Evolutionary conservation across 164 flowering plant species (phyloP), one percentile per base, ranked within the genome.

Genomic region (Chloranthus sessilifolius): DNA sequence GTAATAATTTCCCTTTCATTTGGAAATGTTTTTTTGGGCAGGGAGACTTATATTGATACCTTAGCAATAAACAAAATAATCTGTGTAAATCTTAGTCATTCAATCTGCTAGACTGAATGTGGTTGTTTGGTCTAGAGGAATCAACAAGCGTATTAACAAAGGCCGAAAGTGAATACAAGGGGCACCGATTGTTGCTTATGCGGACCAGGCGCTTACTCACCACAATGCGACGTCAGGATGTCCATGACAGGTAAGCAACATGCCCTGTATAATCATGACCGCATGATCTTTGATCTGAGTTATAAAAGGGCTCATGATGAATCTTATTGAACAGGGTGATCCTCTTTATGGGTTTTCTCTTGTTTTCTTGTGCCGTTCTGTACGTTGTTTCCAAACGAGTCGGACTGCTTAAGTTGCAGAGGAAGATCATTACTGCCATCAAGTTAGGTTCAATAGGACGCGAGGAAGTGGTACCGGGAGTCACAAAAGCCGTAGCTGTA

Each of bases 131-230:
- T 60, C 47, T 61, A 91, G 96, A 87, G 60, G 94, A 83, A 37
- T 91, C 96, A 16, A 83, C 96, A 0, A 76, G 76, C 45, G 88
- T 85, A 22, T 43, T 91, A 50, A 66, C 31, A 48, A 91, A 88
- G 72, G 92, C 98, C 42, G 98, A 91, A 62, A 77, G 74, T 60
- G 98, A 91, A 59, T 91, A 82, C 69, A 85, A 83, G 73, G 98
- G 96, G 21, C 96, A 91, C 27, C 76, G 89, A 30, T 87, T 92
- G 0, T 60, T 91, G 68, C 62, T 91, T 34, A 76, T 68, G 80
- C 79, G 95, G 28, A 91, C 98, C 3, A 65, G 95, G 31, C 74
- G 73, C 62, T 75, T 91, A 19, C 91, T 91, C 15, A 74, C 94
- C 30, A 85, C 85, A 36, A 85, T 91, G 96, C 76, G 72, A 50